Conservation (phyloP, 768 basidiomycete genomes). For the Phaeolepiota aurea region DNA sequence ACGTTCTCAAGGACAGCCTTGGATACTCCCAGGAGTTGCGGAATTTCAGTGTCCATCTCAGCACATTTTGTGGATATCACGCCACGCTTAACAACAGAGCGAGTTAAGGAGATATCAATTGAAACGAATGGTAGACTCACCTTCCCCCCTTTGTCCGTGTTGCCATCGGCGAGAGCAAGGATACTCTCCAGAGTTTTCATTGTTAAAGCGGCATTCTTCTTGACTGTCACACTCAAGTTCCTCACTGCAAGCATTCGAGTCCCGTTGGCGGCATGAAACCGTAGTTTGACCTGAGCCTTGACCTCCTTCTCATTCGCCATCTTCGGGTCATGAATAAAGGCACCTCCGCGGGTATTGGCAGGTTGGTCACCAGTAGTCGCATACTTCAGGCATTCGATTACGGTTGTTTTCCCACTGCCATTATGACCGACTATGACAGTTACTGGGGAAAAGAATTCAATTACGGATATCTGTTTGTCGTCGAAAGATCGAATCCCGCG, state of each 20-base stretch:
- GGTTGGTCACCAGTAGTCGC: constrained; percentile 98
- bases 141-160: constrained; percentile 65
- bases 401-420: constrained; percentile 97
- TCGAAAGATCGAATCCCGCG: constrained; percentile 94
- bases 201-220: constrained; percentile 80
- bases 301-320: constrained; percentile 99
- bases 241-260: constrained; percentile 84
- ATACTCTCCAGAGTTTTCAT: constrained; percentile 98
- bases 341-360: constrained; percentile 95
- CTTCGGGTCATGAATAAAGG: constrained; percentile 97
- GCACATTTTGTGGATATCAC: constrained; percentile 96
- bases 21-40: constrained; percentile 87
- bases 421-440: constrained; percentile 99
- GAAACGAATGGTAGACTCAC: constrained; percentile 32
- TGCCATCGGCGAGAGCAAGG: constrained; percentile 61
- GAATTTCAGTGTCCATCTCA: constrained; percentile 93
- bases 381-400: constrained; percentile 99
- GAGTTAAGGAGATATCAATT: background rate
- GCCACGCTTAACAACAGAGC: constrained; percentile 46
- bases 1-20: constrained; percentile 99
- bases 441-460: constrained; percentile 95
- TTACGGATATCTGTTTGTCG: constrained; percentile 87
- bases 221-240: constrained; percentile 86
- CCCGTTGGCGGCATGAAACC: constrained; percentile 88
- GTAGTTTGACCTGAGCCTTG: constrained; percentile 94